Evolutionary conservation across 179 eudicot genomes (phyloP).

Genomic region (Amaranthus tricolor): DNA sequence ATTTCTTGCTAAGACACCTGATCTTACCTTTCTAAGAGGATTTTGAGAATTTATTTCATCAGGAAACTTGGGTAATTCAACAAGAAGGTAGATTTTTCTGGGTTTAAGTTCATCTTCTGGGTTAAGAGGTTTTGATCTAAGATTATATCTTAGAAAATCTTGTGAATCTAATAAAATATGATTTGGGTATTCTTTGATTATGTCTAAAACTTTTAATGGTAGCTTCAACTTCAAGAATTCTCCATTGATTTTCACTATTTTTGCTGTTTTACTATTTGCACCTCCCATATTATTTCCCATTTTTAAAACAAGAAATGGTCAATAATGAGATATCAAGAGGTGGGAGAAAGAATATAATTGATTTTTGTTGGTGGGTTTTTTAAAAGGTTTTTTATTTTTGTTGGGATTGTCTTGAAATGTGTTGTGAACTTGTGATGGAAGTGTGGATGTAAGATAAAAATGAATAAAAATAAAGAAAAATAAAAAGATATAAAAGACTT

Average conservation of each 20-base stretch:
- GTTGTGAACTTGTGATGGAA: slow-evolving; percentile 12
- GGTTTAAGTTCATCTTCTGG: slow-evolving; percentile 40
- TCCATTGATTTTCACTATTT: slow-evolving; percentile 70
- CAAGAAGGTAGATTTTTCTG: slow-evolving; percentile 60
- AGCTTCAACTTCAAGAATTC: slow-evolving; percentile 50
- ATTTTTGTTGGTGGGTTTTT: slow-evolving; percentile 9
- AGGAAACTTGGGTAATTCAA: slow-evolving; percentile 53
- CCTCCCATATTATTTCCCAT: slow-evolving; percentile 52
- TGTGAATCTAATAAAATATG: slow-evolving; percentile 60
- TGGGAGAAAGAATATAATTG: neutral
- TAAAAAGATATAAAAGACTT: neutral
- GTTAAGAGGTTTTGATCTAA: slow-evolving; percentile 59
- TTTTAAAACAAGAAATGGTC: neutral
- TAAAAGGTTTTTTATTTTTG: neutral
- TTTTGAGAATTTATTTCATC: neutral
- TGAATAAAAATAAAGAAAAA: too few species aligned
- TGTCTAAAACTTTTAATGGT: slow-evolving; percentile 46
- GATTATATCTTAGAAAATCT: slow-evolving; percentile 40
- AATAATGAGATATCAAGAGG: neutral
- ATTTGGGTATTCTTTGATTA: slow-evolving; percentile 54
- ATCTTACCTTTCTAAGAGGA: slow-evolving; percentile 32
- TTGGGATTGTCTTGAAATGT: slow-evolving; percentile 2
- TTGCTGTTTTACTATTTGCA: slow-evolving; percentile 41
- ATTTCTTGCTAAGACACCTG: slow-evolving; percentile 22
- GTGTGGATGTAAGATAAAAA: slow-evolving; percentile 20